Evolutionary conservation across 805 yeast genomes (phyloP).

Genomic region (Candida sithepensis): DNA sequence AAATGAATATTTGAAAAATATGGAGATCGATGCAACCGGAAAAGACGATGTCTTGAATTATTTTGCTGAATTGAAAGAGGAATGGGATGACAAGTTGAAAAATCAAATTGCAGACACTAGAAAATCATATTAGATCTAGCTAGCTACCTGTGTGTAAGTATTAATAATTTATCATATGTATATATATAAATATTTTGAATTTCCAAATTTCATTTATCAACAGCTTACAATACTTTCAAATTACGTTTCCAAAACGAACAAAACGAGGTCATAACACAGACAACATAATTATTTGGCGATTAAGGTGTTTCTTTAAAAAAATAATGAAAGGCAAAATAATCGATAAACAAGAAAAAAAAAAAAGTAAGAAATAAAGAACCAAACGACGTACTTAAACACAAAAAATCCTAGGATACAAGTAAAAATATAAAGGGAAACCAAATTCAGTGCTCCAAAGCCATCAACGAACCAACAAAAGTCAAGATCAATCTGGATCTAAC

Average conservation of each 20-base stretch:
- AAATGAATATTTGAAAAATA: slow-evolving; percentile 52
- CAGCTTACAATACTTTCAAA: too few relatives aligned
- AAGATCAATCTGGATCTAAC: slow-evolving; percentile 90
- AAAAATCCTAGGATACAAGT: slow-evolving; percentile 1
- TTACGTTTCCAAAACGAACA: too few relatives aligned
- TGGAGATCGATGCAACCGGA: slow-evolving; percentile 61
- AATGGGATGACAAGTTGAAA: slow-evolving; percentile 75
- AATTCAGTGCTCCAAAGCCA: slow-evolving; percentile 50
- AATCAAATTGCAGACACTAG: slow-evolving; percentile 54
- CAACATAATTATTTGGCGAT: too few relatives aligned
- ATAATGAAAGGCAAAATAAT: background rate
- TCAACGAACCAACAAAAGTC: slow-evolving; percentile 93
- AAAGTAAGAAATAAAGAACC: background rate
- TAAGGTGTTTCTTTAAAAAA: too few relatives aligned
- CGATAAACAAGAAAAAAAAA: background rate
- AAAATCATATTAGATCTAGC: slow-evolving; percentile 12
- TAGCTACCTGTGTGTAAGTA: too few relatives aligned
- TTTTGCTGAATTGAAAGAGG: slow-evolving; percentile 49
- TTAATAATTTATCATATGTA: background rate
- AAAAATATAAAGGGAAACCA: background rate
- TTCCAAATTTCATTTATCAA: too few relatives aligned
- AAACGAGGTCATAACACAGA: too few relatives aligned
- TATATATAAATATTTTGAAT: too few relatives aligned
- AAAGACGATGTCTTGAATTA: slow-evolving; percentile 63
- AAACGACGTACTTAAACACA: background rate